Evolutionary conservation across 2,329 filamentous ascomycete species (phyloP).

Genomic region (Tolypocladium nubicola): DNA sequence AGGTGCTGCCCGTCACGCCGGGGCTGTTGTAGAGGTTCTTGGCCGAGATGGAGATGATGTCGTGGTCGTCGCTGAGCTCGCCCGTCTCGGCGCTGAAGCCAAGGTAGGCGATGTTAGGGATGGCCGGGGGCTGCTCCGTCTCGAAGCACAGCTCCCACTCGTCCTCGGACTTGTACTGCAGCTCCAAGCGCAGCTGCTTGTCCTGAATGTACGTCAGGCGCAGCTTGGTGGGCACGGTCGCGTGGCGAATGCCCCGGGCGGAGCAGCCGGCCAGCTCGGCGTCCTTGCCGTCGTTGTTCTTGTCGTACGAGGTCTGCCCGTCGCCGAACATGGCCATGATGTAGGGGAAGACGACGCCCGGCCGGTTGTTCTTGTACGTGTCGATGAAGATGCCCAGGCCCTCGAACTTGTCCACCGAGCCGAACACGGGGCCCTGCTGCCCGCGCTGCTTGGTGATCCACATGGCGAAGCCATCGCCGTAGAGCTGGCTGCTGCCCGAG

Average conservation of each 20-base stretch:
- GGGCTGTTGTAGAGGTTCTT: slow-evolving; percentile 73
- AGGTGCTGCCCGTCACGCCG: slow-evolving; percentile 22
- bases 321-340: slow-evolving; percentile 98
- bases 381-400: slow-evolving; percentile 93
- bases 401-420: slow-evolving; percentile 79
- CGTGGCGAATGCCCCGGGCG: slow-evolving; percentile 78
- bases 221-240: slow-evolving; percentile 70
- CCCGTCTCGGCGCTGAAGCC: slow-evolving; percentile 84
- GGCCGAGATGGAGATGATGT: slow-evolving; percentile 78
- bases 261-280: slow-evolving; percentile 93
- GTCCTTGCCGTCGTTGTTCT: slow-evolving; percentile 86
- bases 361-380: slow-evolving; percentile 99
- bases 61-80: slow-evolving; percentile 94
- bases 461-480: slow-evolving; percentile 94
- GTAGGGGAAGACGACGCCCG: slow-evolving; percentile 90
- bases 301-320: slow-evolving; percentile 80
- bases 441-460: slow-evolving; percentile 95
- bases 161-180: slow-evolving; percentile 86
- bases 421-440: slow-evolving; percentile 74
- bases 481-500: slow-evolving; percentile 76
- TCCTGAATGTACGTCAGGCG: slow-evolving; percentile 95
- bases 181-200: slow-evolving; percentile 77
- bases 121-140: slow-evolving; percentile 55
- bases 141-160: slow-evolving; percentile 90
- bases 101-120: slow-evolving; percentile 67